Conservation (phyloP, 2,329 filamentous ascomycete genomes). For the Fusarium continuum region DNA sequence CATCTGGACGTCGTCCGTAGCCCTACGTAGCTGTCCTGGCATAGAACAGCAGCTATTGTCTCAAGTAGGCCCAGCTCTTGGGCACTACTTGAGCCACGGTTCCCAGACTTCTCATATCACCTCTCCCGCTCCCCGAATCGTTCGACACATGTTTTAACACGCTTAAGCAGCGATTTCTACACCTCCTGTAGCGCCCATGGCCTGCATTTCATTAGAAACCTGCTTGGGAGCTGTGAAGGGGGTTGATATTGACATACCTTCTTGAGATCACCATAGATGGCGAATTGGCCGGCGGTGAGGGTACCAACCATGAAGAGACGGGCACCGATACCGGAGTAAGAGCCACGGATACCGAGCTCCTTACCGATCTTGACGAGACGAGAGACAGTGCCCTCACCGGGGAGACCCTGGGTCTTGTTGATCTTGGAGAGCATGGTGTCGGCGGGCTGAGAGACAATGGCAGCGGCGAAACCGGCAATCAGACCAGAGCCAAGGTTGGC, state of each 20-base stretch:
- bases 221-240: slow-evolving; percentile 47
- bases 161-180: slow-evolving; percentile 68
- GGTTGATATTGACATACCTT: slow-evolving; percentile 13
- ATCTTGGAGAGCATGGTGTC: slow-evolving; percentile 96
- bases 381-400: slow-evolving; percentile 82
- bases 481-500: slow-evolving; percentile 75
- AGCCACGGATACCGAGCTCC: slow-evolving; percentile 83
- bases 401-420: slow-evolving; percentile 91
- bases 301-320: slow-evolving; percentile 72
- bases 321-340: slow-evolving; percentile 83
- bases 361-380: slow-evolving; percentile 88
- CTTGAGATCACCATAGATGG: slow-evolving; percentile 77
- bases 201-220: slow-evolving; percentile 71
- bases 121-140: slow-evolving; percentile 14
- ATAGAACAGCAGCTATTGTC: slow-evolving; percentile 18
- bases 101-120: slow-evolving; percentile 20
- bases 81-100: slow-evolving; percentile 28
- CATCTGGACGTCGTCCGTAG: slow-evolving; percentile 29
- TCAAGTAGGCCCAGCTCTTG: slow-evolving; percentile 41
- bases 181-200: slow-evolving; percentile 76
- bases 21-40: slow-evolving; percentile 30
- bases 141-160: not conserved
- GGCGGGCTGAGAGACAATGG: slow-evolving; percentile 86
- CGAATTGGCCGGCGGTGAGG: slow-evolving; percentile 83
- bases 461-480: slow-evolving; percentile 79